phyloP scores from a whole-genome alignment of 208 protist genomes.

The Leishmania mexicana region DNA sequence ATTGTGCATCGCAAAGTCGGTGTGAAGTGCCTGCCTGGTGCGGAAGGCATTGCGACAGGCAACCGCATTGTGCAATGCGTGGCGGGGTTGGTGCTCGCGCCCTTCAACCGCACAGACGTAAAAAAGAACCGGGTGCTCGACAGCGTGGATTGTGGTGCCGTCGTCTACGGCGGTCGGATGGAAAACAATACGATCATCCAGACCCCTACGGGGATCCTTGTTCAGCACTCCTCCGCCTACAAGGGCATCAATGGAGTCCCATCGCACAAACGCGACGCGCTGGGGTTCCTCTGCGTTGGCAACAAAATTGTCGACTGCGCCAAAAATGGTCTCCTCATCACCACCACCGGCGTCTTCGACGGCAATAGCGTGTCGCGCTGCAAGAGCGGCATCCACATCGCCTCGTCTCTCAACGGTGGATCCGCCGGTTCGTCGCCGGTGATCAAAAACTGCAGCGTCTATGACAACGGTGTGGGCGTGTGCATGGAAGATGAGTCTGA shows the following conservation, averaged over 20 bases:
- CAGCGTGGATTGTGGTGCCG: conserved; percentile 54
- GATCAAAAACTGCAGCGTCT: conserved; percentile 59
- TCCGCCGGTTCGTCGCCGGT: conserved; percentile 19
- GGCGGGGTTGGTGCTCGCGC: conserved; percentile 47
- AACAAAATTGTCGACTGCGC: conserved; percentile 70
- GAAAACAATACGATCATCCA: conserved; percentile 64
- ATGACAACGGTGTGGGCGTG: conserved; percentile 66
- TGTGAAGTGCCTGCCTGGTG: conserved; percentile 44
- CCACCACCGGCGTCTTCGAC: conserved; percentile 53
- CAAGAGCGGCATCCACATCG: conserved; percentile 61
- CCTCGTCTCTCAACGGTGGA: conserved; percentile 14
- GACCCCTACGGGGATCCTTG: conserved; percentile 53
- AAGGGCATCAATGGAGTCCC: conserved; percentile 68
- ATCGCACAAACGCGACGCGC: conserved; percentile 34
- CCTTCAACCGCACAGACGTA: conserved; percentile 59
- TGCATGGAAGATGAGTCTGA: conserved; percentile 49
- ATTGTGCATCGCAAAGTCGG: conserved; percentile 49
- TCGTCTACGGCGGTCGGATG: conserved; percentile 69
- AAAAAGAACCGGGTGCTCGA: conserved; percentile 55
- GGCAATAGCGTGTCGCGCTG: conserved; percentile 70
- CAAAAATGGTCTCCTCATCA: conserved; percentile 60
- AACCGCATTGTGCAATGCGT: conserved; percentile 59
- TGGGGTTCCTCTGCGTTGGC: conserved; percentile 40
- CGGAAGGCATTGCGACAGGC: conserved; percentile 41
- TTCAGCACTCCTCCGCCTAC: conserved; percentile 54